Percentiles rank a stretch among this genome's conserved stretches.
phyloP scores from a whole-genome alignment of 805 yeast genomes.

The Diddensiella caesifluorescens region DNA sequence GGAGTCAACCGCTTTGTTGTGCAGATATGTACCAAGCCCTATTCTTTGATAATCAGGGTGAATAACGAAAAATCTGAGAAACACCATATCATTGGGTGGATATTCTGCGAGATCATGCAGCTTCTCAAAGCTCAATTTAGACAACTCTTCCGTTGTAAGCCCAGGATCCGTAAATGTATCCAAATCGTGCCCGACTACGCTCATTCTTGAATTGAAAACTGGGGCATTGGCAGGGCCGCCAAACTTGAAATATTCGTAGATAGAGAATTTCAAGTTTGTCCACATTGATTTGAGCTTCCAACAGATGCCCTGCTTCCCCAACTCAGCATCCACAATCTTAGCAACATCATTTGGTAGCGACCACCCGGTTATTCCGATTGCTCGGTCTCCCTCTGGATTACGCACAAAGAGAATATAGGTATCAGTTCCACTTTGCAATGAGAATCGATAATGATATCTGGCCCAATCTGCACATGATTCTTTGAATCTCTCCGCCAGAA shows the following conservation, averaged over 20 bases:
- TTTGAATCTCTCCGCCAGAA: no score
- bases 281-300: not conserved
- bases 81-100: not conserved
- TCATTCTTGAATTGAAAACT: no score
- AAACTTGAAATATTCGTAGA: not conserved
- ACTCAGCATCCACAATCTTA: not conserved
- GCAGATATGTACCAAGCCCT: not conserved
- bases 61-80: not conserved
- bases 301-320: not conserved
- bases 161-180: no score
- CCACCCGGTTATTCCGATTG: no score
- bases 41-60: not conserved
- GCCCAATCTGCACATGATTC: no score
- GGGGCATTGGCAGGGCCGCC: no score
- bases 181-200: no score
- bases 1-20: not conserved
- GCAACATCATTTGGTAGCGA: no score
- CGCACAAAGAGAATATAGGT: no score
- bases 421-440: no score
- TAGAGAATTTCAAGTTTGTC: not conserved
- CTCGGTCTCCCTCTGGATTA: no score
- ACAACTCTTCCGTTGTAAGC: not conserved
- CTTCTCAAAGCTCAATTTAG: not conserved
- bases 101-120: not conserved
- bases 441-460: no score